Percentiles rank a stretch among this genome's conserved stretches.
These are phyloP conservation scores for Sherardia arvensis DNA, from an alignment of 257 asterid species.

Conservation along the genomic window DNA sequence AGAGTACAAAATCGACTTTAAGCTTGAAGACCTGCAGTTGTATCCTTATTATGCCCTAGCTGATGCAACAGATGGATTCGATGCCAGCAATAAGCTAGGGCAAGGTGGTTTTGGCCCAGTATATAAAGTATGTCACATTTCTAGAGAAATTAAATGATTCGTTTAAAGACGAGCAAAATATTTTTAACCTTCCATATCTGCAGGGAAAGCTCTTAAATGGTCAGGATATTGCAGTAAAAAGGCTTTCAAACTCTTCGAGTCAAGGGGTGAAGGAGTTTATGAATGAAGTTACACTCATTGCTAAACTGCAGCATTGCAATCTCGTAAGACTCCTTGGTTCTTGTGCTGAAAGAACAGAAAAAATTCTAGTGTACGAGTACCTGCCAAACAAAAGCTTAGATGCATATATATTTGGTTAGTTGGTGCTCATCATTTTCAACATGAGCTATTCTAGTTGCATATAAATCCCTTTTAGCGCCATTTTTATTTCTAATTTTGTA, in stretches of 20 bases:
- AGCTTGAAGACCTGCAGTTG: conserved; percentile 5
- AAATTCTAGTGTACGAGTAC: no score
- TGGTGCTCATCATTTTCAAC: conserved; percentile 8
- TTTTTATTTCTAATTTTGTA: no score
- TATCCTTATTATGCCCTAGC: conserved; percentile 20
- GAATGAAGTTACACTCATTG: no score
- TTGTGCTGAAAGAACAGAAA: no score
- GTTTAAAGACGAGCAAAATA: neutral
- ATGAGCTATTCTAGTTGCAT: no score
- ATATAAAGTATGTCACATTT: conserved; percentile 31
- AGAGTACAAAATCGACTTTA: neutral
- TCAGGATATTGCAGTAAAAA: conserved; percentile 8
- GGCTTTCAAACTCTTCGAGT: no score
- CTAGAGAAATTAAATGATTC: neutral
- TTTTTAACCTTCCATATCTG: neutral
- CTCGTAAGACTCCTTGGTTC: no score
- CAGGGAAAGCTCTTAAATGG: conserved; percentile 8
- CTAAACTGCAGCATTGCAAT: no score
- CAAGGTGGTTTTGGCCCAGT: conserved; percentile 65
- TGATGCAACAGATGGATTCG: conserved; percentile 37
- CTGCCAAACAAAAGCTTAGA: neutral
- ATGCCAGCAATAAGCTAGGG: conserved; percentile 33
- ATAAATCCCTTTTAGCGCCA: no score
- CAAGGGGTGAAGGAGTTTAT: no score
- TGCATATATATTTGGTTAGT: conserved; percentile 11